Percentiles rank a stretch among this genome's conserved stretches.
Conservation (phyloP, 1,139 yeast species). For the Pichia sp. region DNA sequence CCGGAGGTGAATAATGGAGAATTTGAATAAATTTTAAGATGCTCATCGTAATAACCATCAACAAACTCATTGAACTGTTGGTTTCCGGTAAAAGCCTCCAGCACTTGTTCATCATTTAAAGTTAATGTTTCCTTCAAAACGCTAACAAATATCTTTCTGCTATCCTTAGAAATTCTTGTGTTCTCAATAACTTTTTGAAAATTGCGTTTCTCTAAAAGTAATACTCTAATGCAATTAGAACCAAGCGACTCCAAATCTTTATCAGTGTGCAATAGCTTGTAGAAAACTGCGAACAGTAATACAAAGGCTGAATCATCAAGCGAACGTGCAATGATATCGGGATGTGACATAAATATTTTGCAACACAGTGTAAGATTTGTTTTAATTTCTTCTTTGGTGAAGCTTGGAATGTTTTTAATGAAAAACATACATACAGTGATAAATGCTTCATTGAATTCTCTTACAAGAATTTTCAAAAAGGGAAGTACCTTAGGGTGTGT, state of each 20-base stretch:
- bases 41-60: neutral
- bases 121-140: slow-evolving; percentile 5
- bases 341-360: slow-evolving; percentile 22
- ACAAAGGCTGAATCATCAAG: slow-evolving; percentile 8
- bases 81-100: neutral
- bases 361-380: slow-evolving; percentile 14
- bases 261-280: slow-evolving; percentile 1
- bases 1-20: neutral
- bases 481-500: slow-evolving; percentile 5
- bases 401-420: slow-evolving; percentile 11
- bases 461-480: neutral
- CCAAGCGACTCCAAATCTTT: slow-evolving; percentile 5
- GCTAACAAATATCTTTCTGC: neutral
- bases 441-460: slow-evolving; percentile 15
- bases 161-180: neutral
- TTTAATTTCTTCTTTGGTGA: neutral
- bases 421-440: slow-evolving; percentile 13
- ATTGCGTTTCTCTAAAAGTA: slow-evolving; percentile 4
- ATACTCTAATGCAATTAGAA: slow-evolving; percentile 20
- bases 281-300: slow-evolving; percentile 1
- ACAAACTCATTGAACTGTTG: slow-evolving; percentile 1
- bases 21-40: neutral
- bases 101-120: slow-evolving; percentile 3
- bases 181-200: neutral
- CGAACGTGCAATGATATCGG: slow-evolving; percentile 11